Conservation (phyloP, 1,284 basidiomycete genomes). For the Sanghuangporus sanghuang region DNA sequence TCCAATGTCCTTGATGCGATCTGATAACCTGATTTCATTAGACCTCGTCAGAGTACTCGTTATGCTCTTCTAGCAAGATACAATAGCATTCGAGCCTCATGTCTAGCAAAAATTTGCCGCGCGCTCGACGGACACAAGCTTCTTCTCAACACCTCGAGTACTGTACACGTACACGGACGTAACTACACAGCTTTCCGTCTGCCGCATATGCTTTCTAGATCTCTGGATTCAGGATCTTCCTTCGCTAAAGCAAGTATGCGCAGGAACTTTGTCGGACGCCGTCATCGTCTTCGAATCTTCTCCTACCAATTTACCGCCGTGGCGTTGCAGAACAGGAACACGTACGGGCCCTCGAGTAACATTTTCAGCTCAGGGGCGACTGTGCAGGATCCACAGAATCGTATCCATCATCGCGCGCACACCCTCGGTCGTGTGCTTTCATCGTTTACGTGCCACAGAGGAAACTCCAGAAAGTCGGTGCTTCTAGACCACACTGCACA, state of each 20-base stretch:
- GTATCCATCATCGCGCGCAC: neutral
- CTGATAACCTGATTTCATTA: neutral
- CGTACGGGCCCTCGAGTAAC: neutral
- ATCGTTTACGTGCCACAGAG: neutral
- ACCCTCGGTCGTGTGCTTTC: neutral
- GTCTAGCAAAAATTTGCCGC: neutral
- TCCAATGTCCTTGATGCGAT: neutral
- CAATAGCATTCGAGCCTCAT: neutral
- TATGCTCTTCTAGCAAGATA: neutral
- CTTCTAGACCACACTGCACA: neutral
- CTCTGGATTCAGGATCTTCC: neutral
- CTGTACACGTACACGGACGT: neutral
- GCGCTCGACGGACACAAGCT: neutral
- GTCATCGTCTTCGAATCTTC: neutral
- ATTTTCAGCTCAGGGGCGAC: neutral
- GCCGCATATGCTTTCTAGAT: neutral
- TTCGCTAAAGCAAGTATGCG: neutral
- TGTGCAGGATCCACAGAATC: neutral
- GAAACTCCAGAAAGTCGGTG: neutral
- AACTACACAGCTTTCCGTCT: neutral
- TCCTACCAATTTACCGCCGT: neutral
- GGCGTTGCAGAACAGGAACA: neutral
- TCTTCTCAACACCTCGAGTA: slow-evolving; percentile 1
- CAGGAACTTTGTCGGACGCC: neutral
- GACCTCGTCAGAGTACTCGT: neutral